Conservation (phyloP, 2,329 filamentous ascomycete genomes). For the Rosellinia necatrix region DNA sequence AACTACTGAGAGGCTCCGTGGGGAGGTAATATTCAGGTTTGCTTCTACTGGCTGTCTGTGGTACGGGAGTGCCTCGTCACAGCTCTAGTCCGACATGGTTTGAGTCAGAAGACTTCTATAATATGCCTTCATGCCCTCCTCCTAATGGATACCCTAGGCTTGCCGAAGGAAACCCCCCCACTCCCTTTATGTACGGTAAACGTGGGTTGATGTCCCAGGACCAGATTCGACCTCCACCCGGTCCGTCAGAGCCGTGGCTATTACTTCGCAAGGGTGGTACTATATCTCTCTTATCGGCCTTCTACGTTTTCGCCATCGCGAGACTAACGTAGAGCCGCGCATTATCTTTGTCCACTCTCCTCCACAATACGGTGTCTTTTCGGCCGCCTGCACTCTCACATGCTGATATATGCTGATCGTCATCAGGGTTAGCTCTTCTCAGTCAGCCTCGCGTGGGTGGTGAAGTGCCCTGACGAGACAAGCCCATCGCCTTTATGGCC, state of each 20-base stretch:
- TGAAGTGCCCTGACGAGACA: constrained; percentile 10
- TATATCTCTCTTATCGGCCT: constrained; percentile 29
- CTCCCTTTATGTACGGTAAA: constrained; percentile 10
- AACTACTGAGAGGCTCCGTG: not conserved
- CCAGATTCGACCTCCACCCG: constrained; percentile 24
- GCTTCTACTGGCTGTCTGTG: not conserved
- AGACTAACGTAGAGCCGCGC: constrained; percentile 14
- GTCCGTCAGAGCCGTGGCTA: constrained; percentile 29
- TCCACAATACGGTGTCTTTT: constrained; percentile 34
- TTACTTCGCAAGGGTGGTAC: constrained; percentile 26
- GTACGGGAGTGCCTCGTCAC: constrained; percentile 1
- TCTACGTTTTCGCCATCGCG: constrained; percentile 9
- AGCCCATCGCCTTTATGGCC: constrained; percentile 12
- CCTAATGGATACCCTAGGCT: constrained; percentile 17
- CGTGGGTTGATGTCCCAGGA: constrained; percentile 15
- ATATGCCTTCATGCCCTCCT: not conserved
- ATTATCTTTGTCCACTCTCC: constrained; percentile 30
- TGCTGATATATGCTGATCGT: constrained; percentile 23
- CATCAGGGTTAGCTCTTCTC: constrained; percentile 20
- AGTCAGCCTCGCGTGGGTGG: constrained; percentile 20
- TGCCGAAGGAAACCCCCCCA: constrained; percentile 23
- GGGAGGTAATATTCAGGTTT: not conserved
- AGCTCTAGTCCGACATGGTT: not conserved
- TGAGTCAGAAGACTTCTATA: not conserved
- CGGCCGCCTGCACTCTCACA: constrained; percentile 24